Conservation (phyloP, 148 eudicot genomes). For the Oxyria digyna region DNA sequence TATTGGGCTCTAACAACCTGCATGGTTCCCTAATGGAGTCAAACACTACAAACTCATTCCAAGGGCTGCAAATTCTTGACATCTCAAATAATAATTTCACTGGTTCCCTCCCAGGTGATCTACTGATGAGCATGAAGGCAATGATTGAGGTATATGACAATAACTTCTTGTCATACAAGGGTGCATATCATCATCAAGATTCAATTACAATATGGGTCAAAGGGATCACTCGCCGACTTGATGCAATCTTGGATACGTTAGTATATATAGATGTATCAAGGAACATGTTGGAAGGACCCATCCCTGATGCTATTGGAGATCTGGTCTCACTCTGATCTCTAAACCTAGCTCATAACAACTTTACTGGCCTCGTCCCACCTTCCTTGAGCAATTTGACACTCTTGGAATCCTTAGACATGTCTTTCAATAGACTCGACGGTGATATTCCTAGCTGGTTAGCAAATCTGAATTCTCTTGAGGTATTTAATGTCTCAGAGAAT, state of each 20-base stretch:
- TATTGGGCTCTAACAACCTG: conserved; percentile 7
- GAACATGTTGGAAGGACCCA: conserved; percentile 16
- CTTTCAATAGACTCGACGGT: conserved; percentile 15
- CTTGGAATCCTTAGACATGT: conserved; percentile 22
- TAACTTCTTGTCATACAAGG: neutral
- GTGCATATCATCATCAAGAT: neutral
- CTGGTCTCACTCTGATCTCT: conserved; percentile 6
- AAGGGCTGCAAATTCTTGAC: conserved; percentile 10
- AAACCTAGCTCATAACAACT: no score
- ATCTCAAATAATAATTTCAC: no score
- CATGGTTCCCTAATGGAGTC: neutral
- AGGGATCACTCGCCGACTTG: neutral
- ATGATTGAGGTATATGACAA: neutral
- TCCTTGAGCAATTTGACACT: neutral
- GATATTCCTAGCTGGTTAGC: conserved; percentile 12
- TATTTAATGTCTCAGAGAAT: conserved; percentile 20
- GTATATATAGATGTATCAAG: conserved; percentile 15
- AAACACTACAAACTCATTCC: neutral
- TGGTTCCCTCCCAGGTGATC: no score
- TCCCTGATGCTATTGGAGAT: conserved; percentile 13
- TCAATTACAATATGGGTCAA: neutral
- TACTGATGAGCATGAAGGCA: no score
- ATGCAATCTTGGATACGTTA: neutral
- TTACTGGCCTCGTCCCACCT: conserved; percentile 17
- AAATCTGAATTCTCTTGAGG: conserved; percentile 6